Conservation (phyloP, 345 rosid genomes). For the Eucalyptus cladocalyx region DNA sequence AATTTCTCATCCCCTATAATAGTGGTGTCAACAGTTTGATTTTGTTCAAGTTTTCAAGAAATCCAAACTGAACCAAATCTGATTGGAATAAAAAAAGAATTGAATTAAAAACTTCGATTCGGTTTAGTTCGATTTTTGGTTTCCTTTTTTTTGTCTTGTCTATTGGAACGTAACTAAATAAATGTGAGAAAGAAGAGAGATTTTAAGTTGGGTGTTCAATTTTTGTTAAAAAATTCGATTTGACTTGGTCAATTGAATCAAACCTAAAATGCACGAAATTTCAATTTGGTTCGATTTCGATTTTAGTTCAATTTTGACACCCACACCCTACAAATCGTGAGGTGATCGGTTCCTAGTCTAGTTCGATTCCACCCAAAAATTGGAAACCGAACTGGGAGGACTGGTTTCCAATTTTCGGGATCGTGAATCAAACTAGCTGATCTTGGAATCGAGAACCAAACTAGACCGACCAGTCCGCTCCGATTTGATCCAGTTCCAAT, state of each 20-base stretch:
- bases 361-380: no score
- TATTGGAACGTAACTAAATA: rapidly evolving
- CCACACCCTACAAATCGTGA: no score
- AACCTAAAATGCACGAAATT: no score
- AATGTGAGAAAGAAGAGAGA: no score
- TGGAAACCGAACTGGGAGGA: rapidly evolving
- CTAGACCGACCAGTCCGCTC: rapidly evolving
- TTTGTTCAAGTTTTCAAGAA: no score
- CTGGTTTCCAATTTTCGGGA: rapidly evolving
- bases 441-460: rapidly evolving
- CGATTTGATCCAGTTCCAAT: no score
- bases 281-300: rapidly evolving
- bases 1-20: no score
- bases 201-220: no score
- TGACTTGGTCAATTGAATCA: rapidly evolving
- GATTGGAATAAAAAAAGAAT: rapidly evolving
- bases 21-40: no score
- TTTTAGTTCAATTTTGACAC: rapidly evolving
- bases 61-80: rapidly evolving
- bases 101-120: rapidly evolving
- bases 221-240: rapidly evolving
- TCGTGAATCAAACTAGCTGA: rapidly evolving
- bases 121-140: rapidly evolving
- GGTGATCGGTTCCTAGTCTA: rapidly evolving
- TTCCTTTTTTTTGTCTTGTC: no score